phyloP scores from a whole-genome alignment of 2,329 filamentous ascomycete genomes.

The Tolypocladium ophioglossoides region DNA sequence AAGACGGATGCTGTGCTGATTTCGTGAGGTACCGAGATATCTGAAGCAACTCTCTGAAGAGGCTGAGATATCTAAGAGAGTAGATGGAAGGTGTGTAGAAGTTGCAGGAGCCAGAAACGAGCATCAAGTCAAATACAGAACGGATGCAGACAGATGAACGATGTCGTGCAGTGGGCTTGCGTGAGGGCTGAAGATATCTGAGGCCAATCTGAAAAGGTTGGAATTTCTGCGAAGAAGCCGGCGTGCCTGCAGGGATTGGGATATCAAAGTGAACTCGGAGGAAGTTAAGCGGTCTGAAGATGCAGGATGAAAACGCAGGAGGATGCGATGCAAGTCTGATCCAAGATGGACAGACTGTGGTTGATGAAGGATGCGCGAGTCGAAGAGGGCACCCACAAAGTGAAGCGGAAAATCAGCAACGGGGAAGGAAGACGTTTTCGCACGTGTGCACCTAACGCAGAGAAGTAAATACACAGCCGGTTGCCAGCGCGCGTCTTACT shows the following conservation, averaged over 20 bases:
- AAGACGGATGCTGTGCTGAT: not conserved
- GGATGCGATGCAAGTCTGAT: not conserved
- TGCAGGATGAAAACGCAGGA: not conserved
- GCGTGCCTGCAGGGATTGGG: not conserved
- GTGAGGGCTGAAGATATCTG: not conserved
- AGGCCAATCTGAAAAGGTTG: not conserved
- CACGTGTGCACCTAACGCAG: not conserved
- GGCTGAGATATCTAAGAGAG: not conserved
- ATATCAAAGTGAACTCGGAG: not conserved
- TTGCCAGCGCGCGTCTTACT: not conserved
- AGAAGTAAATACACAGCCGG: not conserved
- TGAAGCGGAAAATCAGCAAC: not conserved
- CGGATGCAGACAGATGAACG: not conserved
- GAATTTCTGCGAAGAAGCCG: not conserved
- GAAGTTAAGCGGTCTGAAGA: not conserved
- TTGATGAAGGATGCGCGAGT: not conserved
- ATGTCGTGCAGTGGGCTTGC: not conserved
- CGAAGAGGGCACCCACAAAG: not conserved
- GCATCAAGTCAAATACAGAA: not conserved
- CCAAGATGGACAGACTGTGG: not conserved
- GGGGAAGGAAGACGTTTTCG: not conserved
- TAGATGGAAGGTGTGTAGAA: not conserved
- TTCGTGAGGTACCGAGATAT: too few species aligned
- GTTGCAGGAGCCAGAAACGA: not conserved
- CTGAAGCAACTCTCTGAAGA: not conserved